A percentile compares a stretch with the other conserved stretches of the same genome.
Conservation (phyloP, 1,139 yeast species). For the Kodamaea arcana region DNA sequence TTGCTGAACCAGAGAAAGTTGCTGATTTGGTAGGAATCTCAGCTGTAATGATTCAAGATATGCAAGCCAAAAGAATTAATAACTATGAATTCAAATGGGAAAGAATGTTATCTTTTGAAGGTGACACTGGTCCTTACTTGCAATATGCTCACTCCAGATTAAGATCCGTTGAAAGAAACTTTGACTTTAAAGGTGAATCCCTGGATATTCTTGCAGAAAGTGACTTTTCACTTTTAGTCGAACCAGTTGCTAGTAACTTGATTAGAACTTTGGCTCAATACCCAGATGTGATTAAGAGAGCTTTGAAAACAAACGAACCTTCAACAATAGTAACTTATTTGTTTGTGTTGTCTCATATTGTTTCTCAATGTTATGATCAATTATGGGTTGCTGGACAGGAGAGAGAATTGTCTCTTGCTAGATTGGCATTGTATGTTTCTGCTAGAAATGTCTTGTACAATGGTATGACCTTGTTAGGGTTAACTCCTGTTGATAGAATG, state of each 20-base stretch:
- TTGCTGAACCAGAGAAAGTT: slow-evolving; percentile 90
- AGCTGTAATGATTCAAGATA: slow-evolving; percentile 98
- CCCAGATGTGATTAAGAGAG: slow-evolving; percentile 86
- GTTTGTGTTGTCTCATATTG: slow-evolving; percentile 88
- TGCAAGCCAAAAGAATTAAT: slow-evolving; percentile 96
- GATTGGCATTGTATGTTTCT: slow-evolving; percentile 86
- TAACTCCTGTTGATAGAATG: slow-evolving; percentile 99
- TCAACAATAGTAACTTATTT: slow-evolving; percentile 91
- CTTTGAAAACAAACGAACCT: slow-evolving; percentile 85
- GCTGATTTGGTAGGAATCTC: slow-evolving; percentile 96
- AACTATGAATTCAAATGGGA: slow-evolving; percentile 97
- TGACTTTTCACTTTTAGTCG: slow-evolving; percentile 67
- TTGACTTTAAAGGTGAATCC: slow-evolving; percentile 40
- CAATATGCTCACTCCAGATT: slow-evolving; percentile 98
- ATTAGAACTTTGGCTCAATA: slow-evolving; percentile 81
- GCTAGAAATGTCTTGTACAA: slow-evolving; percentile 88
- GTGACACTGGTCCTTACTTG: slow-evolving; percentile 98
- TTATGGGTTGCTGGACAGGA: slow-evolving; percentile 98
- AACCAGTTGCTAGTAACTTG: slow-evolving; percentile 70
- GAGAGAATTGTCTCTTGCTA: slow-evolving; percentile 80
- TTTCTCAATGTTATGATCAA: slow-evolving; percentile 91
- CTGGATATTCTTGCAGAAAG: slow-evolving; percentile 42
- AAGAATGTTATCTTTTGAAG: slow-evolving; percentile 97
- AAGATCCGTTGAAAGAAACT: slow-evolving; percentile 90
- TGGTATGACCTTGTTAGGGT: slow-evolving; percentile 87